Evolutionary conservation across 2,329 filamentous ascomycete genomes (phyloP), one percentile per base, ranked within the genome.

Genomic region (Rugonectria rugulosa): DNA sequence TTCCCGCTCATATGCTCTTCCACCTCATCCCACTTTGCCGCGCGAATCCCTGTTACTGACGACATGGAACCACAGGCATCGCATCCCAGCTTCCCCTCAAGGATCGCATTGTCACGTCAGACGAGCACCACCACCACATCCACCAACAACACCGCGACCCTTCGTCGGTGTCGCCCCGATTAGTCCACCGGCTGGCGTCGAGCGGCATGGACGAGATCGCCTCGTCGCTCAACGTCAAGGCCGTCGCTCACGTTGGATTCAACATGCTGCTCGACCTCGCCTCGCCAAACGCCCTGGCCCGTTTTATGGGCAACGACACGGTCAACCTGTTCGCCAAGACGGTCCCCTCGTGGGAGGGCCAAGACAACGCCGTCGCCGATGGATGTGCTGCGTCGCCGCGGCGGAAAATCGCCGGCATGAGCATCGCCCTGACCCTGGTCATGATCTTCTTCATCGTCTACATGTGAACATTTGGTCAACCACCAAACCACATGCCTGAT

Each of bases 201-300:
- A 96, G 96, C 53, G 89, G 95, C 55, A 97, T 97, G 74, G 91
- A 96, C 69, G 91, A 97, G 58, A 88, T 96, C 66, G 77, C 90
- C 2, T 72, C 75, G 3, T 85, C 77, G 26, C 79, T 94, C 70
- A 93, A 97, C 73, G 80, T 97, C 91, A 80, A 80, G 49, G 88
- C 87, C 2, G 91, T 97, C 70, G 86, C 85, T 11, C 85, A 92
- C 65, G 89, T 86, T 36, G 90, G 90, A 53, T 94, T 97, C 71
- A 96, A 96, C 71, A 75, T 92, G 49, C 88, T 94, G 70, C 82
- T 96, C 44, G 92, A 97, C 73, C 81, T 97, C 57, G 93, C 92
- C 68, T 74, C 81, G 43, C 96, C 89, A 71, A 84, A 92, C 74
- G 96, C 96, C 72, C 82, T 90, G 2, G 85, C 92, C 10, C 92